Evolutionary conservation across 2,329 filamentous ascomycete species (phyloP), one percentile per base, ranked within the genome.

Genomic region (Monosporascus sp.): DNA sequence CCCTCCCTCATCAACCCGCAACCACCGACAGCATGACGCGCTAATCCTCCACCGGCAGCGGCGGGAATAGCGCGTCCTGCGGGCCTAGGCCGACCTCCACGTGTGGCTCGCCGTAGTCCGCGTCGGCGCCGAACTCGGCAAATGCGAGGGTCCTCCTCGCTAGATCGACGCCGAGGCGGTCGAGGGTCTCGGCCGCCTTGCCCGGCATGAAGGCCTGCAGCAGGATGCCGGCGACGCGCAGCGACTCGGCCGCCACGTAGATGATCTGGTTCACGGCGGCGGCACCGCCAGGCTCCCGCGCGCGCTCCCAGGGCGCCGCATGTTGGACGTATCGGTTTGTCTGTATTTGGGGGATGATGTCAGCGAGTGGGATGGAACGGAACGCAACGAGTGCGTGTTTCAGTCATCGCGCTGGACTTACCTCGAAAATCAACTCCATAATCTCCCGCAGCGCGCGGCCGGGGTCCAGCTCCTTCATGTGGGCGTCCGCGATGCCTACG

Each of bases 171-270:
- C 88, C 87, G 8, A 99, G 74, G 63, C 87, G 80, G 67, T 96
- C 87, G 1, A 99, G 79, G 35, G 97, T 71, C 59, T 82, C 74
- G 11, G 72, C 71, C 47, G 90, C 81, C 70, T 95, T 96, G 41
- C 74, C 77, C 0, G 94, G 94, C 80, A 99, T 96, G 65, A 92
- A 89, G 1, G 94, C 91, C 69, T 96, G 92, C 45, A 99, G 74
- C 47, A 97, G 75, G 61, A 99, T 96, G 15, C 86, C 90, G 1
- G 79, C 76, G 24, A 97, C 82, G 38, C 94, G 87, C 47, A 97
- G 68, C 5, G 87, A 81, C 71, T 99, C 94, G 8, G 86, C 81
- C 44, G 79, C 77, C 44, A 87, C 78, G 68, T 83, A 97, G 28
- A 99, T 77, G 38, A 81, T 78, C 60, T 78, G 75, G 58, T 86